Evolutionary conservation across 495 filamentous ascomycete species (phyloP).

Genomic region (Penicillium verhagenii): DNA sequence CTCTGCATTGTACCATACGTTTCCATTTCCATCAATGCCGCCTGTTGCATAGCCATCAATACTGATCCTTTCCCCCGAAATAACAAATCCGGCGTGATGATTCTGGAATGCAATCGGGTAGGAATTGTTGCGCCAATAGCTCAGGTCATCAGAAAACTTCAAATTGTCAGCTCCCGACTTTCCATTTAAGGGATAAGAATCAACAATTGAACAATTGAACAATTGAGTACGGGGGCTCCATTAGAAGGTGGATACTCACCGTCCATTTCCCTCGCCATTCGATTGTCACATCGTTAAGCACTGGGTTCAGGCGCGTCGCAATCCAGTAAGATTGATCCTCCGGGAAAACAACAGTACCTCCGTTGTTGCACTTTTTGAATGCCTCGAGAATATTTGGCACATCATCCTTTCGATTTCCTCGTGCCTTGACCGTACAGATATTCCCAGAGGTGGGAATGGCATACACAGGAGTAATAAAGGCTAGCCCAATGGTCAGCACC

Average conservation of each 20-base stretch:
- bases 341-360: constrained; percentile 53
- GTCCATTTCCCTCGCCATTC: constrained; percentile 51
- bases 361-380: constrained; percentile 49
- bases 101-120: constrained; percentile 58
- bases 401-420: constrained; percentile 39
- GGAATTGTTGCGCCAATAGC: constrained; percentile 55
- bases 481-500: neutral
- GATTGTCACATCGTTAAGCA: constrained; percentile 43
- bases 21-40: constrained; percentile 55
- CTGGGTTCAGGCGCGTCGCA: constrained; percentile 46
- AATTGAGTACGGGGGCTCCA: too few species aligned
- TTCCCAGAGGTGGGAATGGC: constrained; percentile 4
- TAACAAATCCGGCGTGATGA: constrained; percentile 52
- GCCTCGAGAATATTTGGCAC: constrained; percentile 50
- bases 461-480: neutral
- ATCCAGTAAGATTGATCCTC: constrained; percentile 52
- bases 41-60: constrained; percentile 52
- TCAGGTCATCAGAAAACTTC: constrained; percentile 50
- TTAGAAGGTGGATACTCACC: constrained; percentile 22
- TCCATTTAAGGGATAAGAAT: too few species aligned
- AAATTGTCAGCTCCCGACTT: neutral
- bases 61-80: constrained; percentile 49
- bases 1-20: constrained; percentile 49
- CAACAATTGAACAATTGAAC: too few species aligned
- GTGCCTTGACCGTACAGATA: constrained; percentile 29